phyloP scores from a whole-genome alignment of 176 grass and related monocot genomes.

The Eremochloa ophiuroides region DNA sequence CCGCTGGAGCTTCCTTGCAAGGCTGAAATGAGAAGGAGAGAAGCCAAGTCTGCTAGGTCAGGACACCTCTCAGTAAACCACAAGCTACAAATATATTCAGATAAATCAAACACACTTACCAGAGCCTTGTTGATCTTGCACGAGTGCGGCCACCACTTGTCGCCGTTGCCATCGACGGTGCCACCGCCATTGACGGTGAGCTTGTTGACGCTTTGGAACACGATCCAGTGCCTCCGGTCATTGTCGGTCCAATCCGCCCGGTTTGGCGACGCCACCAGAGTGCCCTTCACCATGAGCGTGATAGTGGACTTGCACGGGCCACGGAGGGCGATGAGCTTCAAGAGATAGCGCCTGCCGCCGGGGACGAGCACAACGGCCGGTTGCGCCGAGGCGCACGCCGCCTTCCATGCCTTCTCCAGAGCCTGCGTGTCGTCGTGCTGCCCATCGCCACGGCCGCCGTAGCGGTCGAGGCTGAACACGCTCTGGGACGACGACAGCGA shows the following conservation, averaged over 20 bases:
- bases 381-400: conserved; percentile 48
- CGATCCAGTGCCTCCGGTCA: conserved; percentile 52
- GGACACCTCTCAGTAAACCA: neutral
- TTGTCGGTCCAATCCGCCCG: conserved; percentile 34
- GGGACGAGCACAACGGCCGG: conserved; percentile 55
- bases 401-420: conserved; percentile 42
- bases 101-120: no score
- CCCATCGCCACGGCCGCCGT: conserved; percentile 58
- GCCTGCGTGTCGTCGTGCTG: conserved; percentile 53
- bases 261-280: conserved; percentile 46
- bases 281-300: conserved; percentile 47
- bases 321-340: conserved; percentile 39
- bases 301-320: conserved; percentile 66
- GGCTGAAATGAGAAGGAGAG: conserved; percentile 30
- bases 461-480: conserved; percentile 47
- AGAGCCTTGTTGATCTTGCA: conserved; percentile 64
- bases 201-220: conserved; percentile 20
- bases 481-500: conserved; percentile 11
- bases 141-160: conserved; percentile 66
- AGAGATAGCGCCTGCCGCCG: conserved; percentile 42
- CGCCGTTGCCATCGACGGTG: conserved; percentile 63
- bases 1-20: conserved; percentile 64
- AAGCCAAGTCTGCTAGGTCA: neutral
- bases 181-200: conserved; percentile 63
- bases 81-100: no score